Evolutionary conservation across 2,329 filamentous ascomycete genomes (phyloP).

Genomic region (Paracoccidioides lutzii): DNA sequence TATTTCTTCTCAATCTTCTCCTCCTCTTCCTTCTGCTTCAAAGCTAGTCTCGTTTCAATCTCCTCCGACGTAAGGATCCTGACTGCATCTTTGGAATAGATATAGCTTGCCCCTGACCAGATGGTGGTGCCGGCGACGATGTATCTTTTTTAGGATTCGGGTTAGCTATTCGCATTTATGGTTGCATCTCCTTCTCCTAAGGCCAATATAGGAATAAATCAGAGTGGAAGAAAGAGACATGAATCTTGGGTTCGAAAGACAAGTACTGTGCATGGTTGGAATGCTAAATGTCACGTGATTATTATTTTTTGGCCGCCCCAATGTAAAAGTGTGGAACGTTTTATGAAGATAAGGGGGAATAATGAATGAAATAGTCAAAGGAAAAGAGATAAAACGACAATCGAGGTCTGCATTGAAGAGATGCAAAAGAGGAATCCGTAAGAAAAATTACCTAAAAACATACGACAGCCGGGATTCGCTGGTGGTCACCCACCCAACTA

Average conservation of each 20-base stretch:
- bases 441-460: constrained; percentile 19
- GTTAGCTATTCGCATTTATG: neutral
- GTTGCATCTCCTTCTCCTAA: neutral
- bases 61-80: constrained; percentile 55
- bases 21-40: constrained; percentile 19
- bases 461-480: constrained; percentile 36
- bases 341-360: neutral
- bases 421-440: neutral
- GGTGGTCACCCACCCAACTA: constrained; percentile 38
- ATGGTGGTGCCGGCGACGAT: constrained; percentile 78
- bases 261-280: too few relatives aligned
- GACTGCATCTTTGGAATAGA: constrained; percentile 81
- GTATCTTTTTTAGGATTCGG: constrained; percentile 42
- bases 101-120: constrained; percentile 88
- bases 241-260: too few relatives aligned
- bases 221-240: too few relatives aligned
- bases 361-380: too few relatives aligned
- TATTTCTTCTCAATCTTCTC: constrained; percentile 5
- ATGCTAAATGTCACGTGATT: too few relatives aligned
- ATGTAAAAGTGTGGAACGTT: too few relatives aligned
- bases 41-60: constrained; percentile 24
- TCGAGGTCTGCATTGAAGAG: too few relatives aligned
- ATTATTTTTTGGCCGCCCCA: too few relatives aligned
- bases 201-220: too few relatives aligned
- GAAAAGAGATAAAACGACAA: too few relatives aligned